These are phyloP conservation scores for Geum urbanum DNA, from an alignment of 306 rosid species.

Conservation along the genomic window DNA sequence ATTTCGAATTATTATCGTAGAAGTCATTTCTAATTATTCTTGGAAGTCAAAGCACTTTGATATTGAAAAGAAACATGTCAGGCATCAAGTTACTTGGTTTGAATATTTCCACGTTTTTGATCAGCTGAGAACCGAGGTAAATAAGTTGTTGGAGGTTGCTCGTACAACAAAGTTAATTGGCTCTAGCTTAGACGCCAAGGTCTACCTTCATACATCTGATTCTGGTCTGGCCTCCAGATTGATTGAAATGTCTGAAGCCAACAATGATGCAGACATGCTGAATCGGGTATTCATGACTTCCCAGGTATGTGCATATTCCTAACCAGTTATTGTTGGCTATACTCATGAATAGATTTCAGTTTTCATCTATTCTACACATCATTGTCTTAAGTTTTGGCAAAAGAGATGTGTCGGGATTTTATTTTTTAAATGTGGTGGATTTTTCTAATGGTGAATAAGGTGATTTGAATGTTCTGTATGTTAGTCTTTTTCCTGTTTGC, in stretches of 20 bases:
- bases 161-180: constrained; percentile 75
- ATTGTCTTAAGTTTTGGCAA: too few relatives aligned
- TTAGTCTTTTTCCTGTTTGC: background rate
- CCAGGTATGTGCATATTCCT: constrained; percentile 51
- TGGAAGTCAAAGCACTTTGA: background rate
- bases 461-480: background rate
- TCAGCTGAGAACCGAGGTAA: constrained; percentile 94
- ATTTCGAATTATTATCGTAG: background rate
- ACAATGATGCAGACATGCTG: constrained; percentile 66
- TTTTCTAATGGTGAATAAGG: too few relatives aligned
- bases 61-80: background rate
- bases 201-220: constrained; percentile 58
- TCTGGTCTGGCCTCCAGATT: constrained; percentile 56
- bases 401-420: too few relatives aligned
- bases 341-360: background rate
- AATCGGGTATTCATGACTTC: constrained; percentile 76
- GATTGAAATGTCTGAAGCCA: constrained; percentile 52
- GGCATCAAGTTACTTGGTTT: constrained; percentile 15
- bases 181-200: constrained; percentile 92
- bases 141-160: constrained; percentile 80
- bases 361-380: too few relatives aligned
- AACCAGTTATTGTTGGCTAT: too few relatives aligned
- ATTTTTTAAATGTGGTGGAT: too few relatives aligned
- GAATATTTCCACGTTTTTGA: constrained; percentile 27
- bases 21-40: background rate